Percentiles rank a stretch among this genome's conserved stretches.
Evolutionary conservation across 2,329 filamentous ascomycete species (phyloP).

Genomic region (Diatrype stigma): DNA sequence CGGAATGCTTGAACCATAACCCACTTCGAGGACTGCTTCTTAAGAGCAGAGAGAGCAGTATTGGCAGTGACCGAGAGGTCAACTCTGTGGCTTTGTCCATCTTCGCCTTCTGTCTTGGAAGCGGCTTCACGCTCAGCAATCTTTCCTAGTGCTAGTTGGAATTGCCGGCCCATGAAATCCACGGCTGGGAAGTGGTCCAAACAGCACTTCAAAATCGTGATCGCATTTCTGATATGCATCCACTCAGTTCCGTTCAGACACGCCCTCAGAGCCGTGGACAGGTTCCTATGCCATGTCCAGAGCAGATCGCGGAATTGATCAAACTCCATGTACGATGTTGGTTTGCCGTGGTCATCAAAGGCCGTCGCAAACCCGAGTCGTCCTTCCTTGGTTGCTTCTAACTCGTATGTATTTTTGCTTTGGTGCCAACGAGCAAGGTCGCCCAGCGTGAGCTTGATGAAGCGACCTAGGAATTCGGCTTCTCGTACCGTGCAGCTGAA

Average conservation of each 20-base stretch:
- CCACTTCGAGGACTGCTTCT: constrained; percentile 64
- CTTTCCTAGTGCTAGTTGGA: constrained; percentile 59
- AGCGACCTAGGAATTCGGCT: constrained; percentile 87
- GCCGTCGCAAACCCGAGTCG: constrained; percentile 72
- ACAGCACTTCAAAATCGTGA: constrained; percentile 79
- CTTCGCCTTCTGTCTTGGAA: constrained; percentile 41
- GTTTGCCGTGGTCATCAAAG: constrained; percentile 66
- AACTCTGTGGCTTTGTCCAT: constrained; percentile 58
- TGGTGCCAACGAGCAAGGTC: constrained; percentile 83
- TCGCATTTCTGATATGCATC: constrained; percentile 96
- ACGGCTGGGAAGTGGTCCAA: constrained; percentile 82
- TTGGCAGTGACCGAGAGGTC: constrained; percentile 72
- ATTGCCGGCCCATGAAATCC: constrained; percentile 76
- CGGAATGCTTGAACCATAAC: constrained; percentile 71
- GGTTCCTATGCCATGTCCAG: constrained; percentile 83
- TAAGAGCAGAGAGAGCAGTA: constrained; percentile 66
- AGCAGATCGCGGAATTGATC: constrained; percentile 81
- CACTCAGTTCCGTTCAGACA: constrained; percentile 84
- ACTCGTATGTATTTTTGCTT: constrained; percentile 72
- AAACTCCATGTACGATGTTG: constrained; percentile 70
- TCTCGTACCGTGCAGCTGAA: constrained; percentile 88
- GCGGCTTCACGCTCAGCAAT: constrained; percentile 59
- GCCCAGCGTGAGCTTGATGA: constrained; percentile 75
- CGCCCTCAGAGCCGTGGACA: constrained; percentile 74
- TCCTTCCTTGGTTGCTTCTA: constrained; percentile 64